Evolutionary conservation across 2,329 filamentous ascomycete genomes (phyloP), one percentile per base, ranked within the genome.

Genomic region (Arthrobotrys pseudoclavata): DNA sequence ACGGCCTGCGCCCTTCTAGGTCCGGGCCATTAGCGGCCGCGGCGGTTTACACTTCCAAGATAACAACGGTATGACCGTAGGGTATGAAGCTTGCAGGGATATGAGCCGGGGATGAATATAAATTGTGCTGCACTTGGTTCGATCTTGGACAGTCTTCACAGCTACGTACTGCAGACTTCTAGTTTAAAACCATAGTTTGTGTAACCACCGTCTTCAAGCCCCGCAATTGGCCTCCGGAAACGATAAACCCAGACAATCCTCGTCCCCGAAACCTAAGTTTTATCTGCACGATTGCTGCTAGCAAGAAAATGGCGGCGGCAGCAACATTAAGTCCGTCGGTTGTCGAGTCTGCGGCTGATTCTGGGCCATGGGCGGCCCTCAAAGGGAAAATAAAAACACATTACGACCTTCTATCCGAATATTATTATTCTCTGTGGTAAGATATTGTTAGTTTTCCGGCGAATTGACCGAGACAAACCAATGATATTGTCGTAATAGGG

Each of bases 401-500:
- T 81, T 90, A 90, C 79, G 88, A 89, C 79, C 84, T 89, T 15
- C 87, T 88, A 26, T 89, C 87, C 64, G 88, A 89, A 80, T 89
- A 90, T 81, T 90, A 90, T 80, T 85, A 89, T 78, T 88, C 86
- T 37, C 84, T 90, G 20, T 90, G 88, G 88, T 89, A 85, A 50
- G 60, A 18, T 1, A 2, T 18, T 45, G 15, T 20, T 2, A 9
- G 2, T 45, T 20, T 20, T 20, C n/a, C 13, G 4, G 13, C 15
- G n/a, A 18, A 45, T 45, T 4, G 18, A 15, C 15, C 50, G 15
- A 9, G 4, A 2, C 1, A 13, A 53, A n/a, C 6, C 10, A 31
- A 31, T 40, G 42, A 79, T 76, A 22, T 29, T 5, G 4, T 6
- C 10, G 1, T 42, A 10, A 75, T 47, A 89, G 87, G 88, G 88